Evolutionary conservation across 768 basidiomycete species (phyloP), one percentile per base, ranked within the genome.

Genomic region (Mycena maculata): DNA sequence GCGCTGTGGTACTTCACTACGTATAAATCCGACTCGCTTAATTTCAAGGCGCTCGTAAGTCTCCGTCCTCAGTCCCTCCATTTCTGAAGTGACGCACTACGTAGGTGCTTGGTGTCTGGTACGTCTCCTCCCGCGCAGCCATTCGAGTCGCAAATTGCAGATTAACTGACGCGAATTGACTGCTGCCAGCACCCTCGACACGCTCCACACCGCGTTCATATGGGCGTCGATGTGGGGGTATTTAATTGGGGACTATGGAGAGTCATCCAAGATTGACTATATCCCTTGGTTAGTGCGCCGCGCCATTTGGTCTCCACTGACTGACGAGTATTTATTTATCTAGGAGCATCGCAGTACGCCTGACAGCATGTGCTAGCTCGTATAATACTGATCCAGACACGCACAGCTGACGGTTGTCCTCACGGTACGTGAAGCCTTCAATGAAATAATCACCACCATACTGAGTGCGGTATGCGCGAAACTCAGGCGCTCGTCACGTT

Each of bases 281-380:
- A 83, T 88, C 52, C 82, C 85, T 18, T 80, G 81, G 87, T 18
- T 80, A 80, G 87, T 86, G 64, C 18, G 76, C 67, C 13, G 28
- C 16, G 2, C 4, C 27, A 30, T 25, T 31, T 8, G 3, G 33
- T 12, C 18, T 20, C 27, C n/a, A 28, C 33, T 50, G 8, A 38
- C 18, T 52, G 20, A 49, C 44, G 5, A 27, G 48, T 30, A 13
- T 39, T n/a, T n/a, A n/a, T n/a, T n/a, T n/a, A n/a, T 56, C 20
- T 60, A 83, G 82, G 81, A 77, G 79, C 48, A 72, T 83, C 12
- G 78, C 82, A 23, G 83, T 84, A 66, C 48, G 82, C 72, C 16
- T 4, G 44, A 10, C 5, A 20, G 13, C 4, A 15, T 18, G 8
- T 25, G 20, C 28, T 20, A 15, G 20, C n/a, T 13, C 20, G 5